Evolutionary conservation across 2,329 filamentous ascomycete genomes (phyloP).

Genomic region (Sphaerulina musiva): DNA sequence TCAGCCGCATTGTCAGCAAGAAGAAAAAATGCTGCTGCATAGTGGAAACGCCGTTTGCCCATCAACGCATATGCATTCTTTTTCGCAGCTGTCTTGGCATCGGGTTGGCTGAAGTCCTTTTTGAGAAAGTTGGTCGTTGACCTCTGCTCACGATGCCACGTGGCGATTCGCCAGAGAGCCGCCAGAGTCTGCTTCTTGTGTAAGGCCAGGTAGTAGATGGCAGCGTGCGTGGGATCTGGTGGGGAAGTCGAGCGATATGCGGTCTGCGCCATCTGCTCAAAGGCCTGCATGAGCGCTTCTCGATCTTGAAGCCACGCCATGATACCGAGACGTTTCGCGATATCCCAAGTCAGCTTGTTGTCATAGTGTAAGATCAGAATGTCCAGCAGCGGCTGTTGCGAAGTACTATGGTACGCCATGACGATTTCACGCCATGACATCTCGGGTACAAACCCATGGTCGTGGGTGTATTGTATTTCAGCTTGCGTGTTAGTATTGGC

Average conservation of each 20-base stretch:
- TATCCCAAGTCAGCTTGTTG: conserved; percentile 72
- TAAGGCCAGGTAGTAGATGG: conserved; percentile 83
- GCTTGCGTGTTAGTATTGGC: conserved; percentile 25
- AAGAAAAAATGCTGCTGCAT: conserved; percentile 92
- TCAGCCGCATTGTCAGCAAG: conserved; percentile 78
- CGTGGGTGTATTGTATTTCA: conserved; percentile 9
- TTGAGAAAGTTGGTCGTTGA: conserved; percentile 72
- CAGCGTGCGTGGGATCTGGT: conserved; percentile 86
- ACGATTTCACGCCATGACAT: conserved; percentile 70
- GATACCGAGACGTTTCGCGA: conserved; percentile 77
- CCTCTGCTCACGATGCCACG: conserved; percentile 77
- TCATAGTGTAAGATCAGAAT: conserved; percentile 64
- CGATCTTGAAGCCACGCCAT: conserved; percentile 90
- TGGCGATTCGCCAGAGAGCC: conserved; percentile 90
- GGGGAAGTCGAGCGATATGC: conserved; percentile 84
- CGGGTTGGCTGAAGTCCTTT: conserved; percentile 83
- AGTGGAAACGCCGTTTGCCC: conserved; percentile 85
- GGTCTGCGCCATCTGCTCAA: conserved; percentile 85
- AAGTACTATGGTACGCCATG: conserved; percentile 63
- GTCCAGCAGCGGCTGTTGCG: conserved; percentile 83
- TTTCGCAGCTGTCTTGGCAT: conserved; percentile 81
- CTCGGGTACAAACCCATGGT: conserved; percentile 18
- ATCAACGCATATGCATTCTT: conserved; percentile 97
- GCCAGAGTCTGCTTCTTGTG: conserved; percentile 81
- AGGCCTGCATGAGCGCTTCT: conserved; percentile 69